phyloP scores from a whole-genome alignment of 192 early-diverging fungal species.

The Backusella mclennaniae region DNA sequence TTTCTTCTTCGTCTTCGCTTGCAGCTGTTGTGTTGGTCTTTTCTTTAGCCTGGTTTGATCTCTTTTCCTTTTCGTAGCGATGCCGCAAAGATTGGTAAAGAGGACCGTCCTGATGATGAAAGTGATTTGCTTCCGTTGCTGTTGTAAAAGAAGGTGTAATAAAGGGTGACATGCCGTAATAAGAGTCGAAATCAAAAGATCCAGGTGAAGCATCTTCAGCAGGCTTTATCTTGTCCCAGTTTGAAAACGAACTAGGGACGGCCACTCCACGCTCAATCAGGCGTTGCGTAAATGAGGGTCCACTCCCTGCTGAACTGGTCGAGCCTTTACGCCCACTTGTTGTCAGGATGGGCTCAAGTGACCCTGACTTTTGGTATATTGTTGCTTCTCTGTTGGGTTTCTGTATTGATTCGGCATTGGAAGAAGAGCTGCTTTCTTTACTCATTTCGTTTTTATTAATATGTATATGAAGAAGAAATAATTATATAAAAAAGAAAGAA shows the following conservation, averaged over 20 bases:
- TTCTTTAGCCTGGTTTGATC: not conserved
- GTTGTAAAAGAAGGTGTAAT: slow-evolving; percentile 26
- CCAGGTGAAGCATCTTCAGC: slow-evolving; percentile 1
- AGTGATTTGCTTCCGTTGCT: not conserved
- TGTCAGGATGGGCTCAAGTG: not conserved
- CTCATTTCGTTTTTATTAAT: not conserved
- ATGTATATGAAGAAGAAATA: not conserved
- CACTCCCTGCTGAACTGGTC: not conserved
- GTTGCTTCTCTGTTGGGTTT: not conserved
- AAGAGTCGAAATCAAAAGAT: slow-evolving; percentile 26
- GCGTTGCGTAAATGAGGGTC: slow-evolving; percentile 24
- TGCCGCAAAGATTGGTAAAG: slow-evolving; percentile 25
- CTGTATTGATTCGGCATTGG: not conserved
- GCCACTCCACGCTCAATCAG: slow-evolving; percentile 30
- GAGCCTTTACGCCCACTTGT: slow-evolving; percentile 6
- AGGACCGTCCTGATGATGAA: not conserved
- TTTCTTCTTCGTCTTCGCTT: slow-evolving; percentile 22
- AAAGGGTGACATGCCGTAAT: slow-evolving; percentile 33
- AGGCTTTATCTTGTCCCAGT: slow-evolving; percentile 12
- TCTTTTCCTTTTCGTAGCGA: slow-evolving; percentile 27
- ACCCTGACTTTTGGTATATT: not conserved
- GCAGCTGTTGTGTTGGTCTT: not conserved
- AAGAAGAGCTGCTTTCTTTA: not conserved
- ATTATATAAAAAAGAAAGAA: not conserved
- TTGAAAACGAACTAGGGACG: slow-evolving; percentile 31